Base-by-base conservation (phyloP, 257 asterid species). In the Dorcoceras hygrometricum region DNA sequence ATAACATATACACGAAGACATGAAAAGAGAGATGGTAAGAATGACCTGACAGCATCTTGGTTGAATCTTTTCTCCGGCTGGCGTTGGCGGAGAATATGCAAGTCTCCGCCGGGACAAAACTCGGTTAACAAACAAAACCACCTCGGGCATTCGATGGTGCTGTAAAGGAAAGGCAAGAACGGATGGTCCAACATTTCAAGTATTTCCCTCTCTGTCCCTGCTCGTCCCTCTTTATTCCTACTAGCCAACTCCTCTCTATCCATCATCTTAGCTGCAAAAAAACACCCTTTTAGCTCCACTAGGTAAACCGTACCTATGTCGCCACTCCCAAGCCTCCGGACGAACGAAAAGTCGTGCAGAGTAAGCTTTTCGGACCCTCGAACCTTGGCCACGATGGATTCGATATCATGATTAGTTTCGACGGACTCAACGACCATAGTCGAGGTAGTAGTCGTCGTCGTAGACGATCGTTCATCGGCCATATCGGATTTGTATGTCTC, bases 41-140 rank as follows among this genome's bases (percentile, higher is more conserved):
- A 86, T 86, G 23, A 90, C 97, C 89, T 79, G 79, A 90, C 90
- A 4, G 77, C 81, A 56, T 82, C 82, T 76, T 83, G 86, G 5
- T 71, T 63, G 18, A 90, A 87, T 58, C 91, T 78, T 31, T 76
- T 78, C 18, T 70, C 86, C 23, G 89, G 96, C 25, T 80, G 92
- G 24, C 77, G 78, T 79, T 87, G 96, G 46, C 96, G 87, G 76
- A 86, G 92, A 59, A 90, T 53, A 34, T 90, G 97, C 14, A 87
- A 95, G 73, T 87, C 92, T 5, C 97, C 95, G 10, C 97, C 97
- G 43, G 87, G 90, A 57, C 97, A 90, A 71, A 78, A 90, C 71
- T 87, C 89, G 0, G 95, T 87, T 72, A 87, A 68, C 80, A 87
- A 77, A 66, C 95, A 86, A 0, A 85, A 80, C 97, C 94, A 90